These are phyloP conservation scores for Cladosporium sp. DNA, from an alignment of 2,329 filamentous ascomycete species.

Conservation along the genomic window DNA sequence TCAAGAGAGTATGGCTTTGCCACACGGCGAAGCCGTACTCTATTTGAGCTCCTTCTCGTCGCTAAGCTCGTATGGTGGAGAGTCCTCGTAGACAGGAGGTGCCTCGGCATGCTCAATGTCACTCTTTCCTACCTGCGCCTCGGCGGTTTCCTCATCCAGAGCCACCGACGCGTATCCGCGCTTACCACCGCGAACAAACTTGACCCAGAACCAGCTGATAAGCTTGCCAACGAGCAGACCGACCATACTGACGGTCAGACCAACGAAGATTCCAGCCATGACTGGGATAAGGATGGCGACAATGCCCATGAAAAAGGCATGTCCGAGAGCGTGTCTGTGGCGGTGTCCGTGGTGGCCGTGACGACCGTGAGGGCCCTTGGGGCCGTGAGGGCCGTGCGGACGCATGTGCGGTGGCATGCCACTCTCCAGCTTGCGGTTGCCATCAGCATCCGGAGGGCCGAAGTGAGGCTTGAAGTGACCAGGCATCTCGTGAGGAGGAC, in stretches of 20 bases:
- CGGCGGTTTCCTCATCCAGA: constrained; percentile 18
- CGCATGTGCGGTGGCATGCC: constrained; percentile 25
- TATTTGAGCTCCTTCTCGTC: constrained; percentile 17
- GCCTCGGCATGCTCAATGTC: constrained; percentile 19
- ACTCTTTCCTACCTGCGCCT: not conserved
- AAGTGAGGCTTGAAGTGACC: constrained; percentile 27
- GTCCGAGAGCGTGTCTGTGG: constrained; percentile 38
- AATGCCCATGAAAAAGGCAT: constrained; percentile 49
- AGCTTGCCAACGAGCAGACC: constrained; percentile 64
- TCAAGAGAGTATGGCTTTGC: not conserved
- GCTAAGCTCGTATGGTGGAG: constrained; percentile 29
- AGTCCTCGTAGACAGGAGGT: constrained; percentile 31
- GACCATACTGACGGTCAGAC: constrained; percentile 62
- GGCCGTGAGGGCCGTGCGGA: constrained; percentile 20
- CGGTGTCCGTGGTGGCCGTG: constrained; percentile 33
- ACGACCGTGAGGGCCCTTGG: constrained; percentile 17
- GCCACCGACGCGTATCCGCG: constrained; percentile 29
- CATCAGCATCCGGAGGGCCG: constrained; percentile 15
- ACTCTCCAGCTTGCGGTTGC: constrained; percentile 18
- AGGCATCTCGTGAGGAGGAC: constrained; percentile 20
- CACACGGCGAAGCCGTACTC: not conserved
- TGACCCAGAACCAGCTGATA: constrained; percentile 56
- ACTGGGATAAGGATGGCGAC: constrained; percentile 64
- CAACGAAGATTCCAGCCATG: constrained; percentile 64
- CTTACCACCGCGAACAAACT: constrained; percentile 47